phyloP scores from a whole-genome alignment of 169 alveolate species.

The Plasmodium falciparum region DNA sequence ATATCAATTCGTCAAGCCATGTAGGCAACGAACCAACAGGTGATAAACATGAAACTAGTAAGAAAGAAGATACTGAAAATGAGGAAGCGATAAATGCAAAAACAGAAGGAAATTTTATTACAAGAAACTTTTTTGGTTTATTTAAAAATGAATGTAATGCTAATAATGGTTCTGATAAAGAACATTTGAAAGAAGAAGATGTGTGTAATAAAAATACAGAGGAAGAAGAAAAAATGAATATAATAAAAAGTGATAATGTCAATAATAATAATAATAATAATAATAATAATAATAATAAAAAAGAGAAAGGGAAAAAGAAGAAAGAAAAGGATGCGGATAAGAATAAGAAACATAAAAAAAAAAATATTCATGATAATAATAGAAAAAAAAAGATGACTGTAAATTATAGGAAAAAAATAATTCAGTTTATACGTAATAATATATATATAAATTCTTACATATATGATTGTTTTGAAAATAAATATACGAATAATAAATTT shows the following conservation, averaged over 20 bases:
- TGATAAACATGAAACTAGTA: background rate
- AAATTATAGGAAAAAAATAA: conserved; percentile 40
- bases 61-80: background rate
- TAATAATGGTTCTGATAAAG: background rate
- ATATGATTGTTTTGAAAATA: conserved; percentile 66
- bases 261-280: too few species aligned
- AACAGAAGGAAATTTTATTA: conserved; percentile 3
- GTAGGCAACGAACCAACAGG: background rate
- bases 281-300: background rate
- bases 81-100: background rate
- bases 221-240: background rate
- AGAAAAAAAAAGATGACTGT: conserved; percentile 12
- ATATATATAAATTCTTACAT: conserved; percentile 55
- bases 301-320: background rate
- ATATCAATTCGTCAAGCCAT: background rate
- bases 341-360: background rate
- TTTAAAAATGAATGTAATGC: conserved; percentile 12
- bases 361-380: background rate
- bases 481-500: conserved; percentile 35
- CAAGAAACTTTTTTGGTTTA: conserved; percentile 11
- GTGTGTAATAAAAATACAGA: conserved; percentile 1
- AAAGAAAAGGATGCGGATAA: background rate
- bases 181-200: conserved; percentile 8
- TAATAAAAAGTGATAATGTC: background rate
- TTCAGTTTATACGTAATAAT: conserved; percentile 44